These are phyloP conservation scores for Escovopsis sp. DNA, from an alignment of 2,329 filamentous ascomycete species.

Conservation along the genomic window DNA sequence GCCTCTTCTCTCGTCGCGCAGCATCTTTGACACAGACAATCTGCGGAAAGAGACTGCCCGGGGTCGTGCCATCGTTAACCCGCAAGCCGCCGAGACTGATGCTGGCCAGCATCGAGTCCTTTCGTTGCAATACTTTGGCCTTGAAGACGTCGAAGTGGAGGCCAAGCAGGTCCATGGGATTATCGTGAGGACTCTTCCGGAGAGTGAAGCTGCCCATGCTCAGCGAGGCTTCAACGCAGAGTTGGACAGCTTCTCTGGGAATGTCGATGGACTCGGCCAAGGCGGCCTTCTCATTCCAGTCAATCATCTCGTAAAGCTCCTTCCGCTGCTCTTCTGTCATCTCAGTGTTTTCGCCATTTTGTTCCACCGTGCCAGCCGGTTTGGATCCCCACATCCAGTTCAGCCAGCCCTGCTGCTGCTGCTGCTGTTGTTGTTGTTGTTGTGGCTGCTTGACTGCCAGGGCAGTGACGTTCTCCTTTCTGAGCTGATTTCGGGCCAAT, in stretches of 20 bases:
- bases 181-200: constrained; percentile 49
- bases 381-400: constrained; percentile 86
- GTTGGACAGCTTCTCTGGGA: constrained; percentile 80
- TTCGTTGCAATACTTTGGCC: constrained; percentile 76
- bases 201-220: constrained; percentile 93
- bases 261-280: constrained; percentile 78
- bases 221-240: constrained; percentile 86
- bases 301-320: constrained; percentile 92
- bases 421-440: constrained; percentile 27
- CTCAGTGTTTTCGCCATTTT: constrained; percentile 55
- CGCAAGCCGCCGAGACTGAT: constrained; percentile 84
- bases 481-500: constrained; percentile 80
- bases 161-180: constrained; percentile 67
- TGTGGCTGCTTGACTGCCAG: constrained; percentile 47
- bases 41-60: constrained; percentile 80
- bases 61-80: constrained; percentile 89
- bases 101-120: constrained; percentile 80
- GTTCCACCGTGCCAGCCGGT: constrained; percentile 44
- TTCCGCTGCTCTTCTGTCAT: constrained; percentile 95
- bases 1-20: constrained; percentile 29
- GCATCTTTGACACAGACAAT: constrained; percentile 93
- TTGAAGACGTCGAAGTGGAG: constrained; percentile 91
- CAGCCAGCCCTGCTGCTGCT: constrained; percentile 73
- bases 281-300: constrained; percentile 93
- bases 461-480: constrained; percentile 87